Conservation (phyloP, 2,329 filamentous ascomycete genomes). For the Chrysosporium queenslandicum region DNA sequence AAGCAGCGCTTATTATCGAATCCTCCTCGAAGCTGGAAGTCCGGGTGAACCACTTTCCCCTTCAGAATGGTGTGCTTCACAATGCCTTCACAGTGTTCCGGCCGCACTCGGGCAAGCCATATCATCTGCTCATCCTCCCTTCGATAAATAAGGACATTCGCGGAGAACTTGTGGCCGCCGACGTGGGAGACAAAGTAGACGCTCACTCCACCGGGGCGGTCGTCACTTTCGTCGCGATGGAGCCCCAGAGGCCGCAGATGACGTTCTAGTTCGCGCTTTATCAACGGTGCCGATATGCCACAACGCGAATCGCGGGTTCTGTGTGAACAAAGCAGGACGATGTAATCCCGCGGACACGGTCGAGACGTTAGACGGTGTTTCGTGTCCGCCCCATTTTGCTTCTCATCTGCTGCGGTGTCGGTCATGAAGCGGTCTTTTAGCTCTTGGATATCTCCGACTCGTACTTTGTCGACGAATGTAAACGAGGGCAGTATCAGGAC, state of each 20-base stretch:
- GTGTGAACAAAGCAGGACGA: slow-evolving; percentile 90
- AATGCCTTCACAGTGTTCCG: slow-evolving; percentile 87
- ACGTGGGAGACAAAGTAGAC: slow-evolving; percentile 96
- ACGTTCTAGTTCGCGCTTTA: slow-evolving; percentile 80
- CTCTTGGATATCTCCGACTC: slow-evolving; percentile 58
- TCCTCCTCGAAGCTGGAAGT: slow-evolving; percentile 71
- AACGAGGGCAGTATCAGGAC: slow-evolving; percentile 83
- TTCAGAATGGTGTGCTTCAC: slow-evolving; percentile 79
- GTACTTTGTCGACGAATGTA: slow-evolving; percentile 70
- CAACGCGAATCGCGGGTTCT: slow-evolving; percentile 85
- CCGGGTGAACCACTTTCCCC: slow-evolving; percentile 88
- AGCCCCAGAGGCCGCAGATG: slow-evolving; percentile 77
- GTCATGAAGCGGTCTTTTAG: slow-evolving; percentile 59
- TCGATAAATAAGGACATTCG: slow-evolving; percentile 82
- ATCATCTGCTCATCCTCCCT: slow-evolving; percentile 69
- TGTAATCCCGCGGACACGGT: slow-evolving; percentile 67
- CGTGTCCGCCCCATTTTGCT: slow-evolving; percentile 34
- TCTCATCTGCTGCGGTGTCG: slow-evolving; percentile 60
- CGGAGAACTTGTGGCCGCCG: slow-evolving; percentile 90
- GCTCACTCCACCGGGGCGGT: slow-evolving; percentile 81
- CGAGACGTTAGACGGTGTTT: slow-evolving; percentile 44
- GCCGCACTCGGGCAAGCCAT: slow-evolving; percentile 75
- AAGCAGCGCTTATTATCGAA: slow-evolving; percentile 73
- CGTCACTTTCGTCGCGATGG: slow-evolving; percentile 68
- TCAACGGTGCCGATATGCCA: slow-evolving; percentile 80